Evolutionary conservation across 2,329 filamentous ascomycete species (phyloP), one percentile per base, ranked within the genome.

Genomic region (Cordyceps javanica): DNA sequence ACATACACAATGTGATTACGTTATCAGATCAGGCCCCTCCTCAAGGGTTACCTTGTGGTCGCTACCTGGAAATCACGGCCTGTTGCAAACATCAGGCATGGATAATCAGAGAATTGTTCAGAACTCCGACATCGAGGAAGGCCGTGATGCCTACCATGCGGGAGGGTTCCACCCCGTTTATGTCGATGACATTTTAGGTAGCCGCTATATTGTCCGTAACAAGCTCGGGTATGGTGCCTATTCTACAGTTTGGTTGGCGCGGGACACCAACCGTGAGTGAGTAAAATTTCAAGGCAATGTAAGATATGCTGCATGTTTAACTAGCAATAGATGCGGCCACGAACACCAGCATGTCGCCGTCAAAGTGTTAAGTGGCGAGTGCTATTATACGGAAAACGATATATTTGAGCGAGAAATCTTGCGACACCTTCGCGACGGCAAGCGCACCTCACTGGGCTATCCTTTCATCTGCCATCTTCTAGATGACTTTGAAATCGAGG

Each of bases 401-500:
- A 62, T 52, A 0, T 65, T 63, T 13, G 63, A 67, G 36, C 57
- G 52, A 39, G 62, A 65, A 44, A 63, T 64, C 10, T 26, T 65
- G 1, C 58, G 34, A 2, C 61, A 64, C 50, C 62, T 65, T 26
- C 62, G 61, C 36, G 60, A 59, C 16, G 36, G 60, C 5, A n/a
- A 61, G 57, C 28, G 46, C 26, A 23, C 52, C 0, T 38, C 44
- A 4, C 0, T 32, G 1, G 52, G 60, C n/a, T 60, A 62, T 9
- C 21, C 44, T 6, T 59, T 58, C 3, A 50, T 68, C 8, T 62
- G 62, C 2, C 58, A 61, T 38, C 42, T 67, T 1, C 1, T 66
- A 5, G 63, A 66, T 30, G 60, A 65, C 8, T 72, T 72, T 30
- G 57, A 64, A 19, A 64, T 68, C 39, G 21, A 56, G 0, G 68